Percentiles rank a stretch among this genome's conserved stretches.
Conservation (phyloP, 2,329 filamentous ascomycete species). For the Alternaria longipes region DNA sequence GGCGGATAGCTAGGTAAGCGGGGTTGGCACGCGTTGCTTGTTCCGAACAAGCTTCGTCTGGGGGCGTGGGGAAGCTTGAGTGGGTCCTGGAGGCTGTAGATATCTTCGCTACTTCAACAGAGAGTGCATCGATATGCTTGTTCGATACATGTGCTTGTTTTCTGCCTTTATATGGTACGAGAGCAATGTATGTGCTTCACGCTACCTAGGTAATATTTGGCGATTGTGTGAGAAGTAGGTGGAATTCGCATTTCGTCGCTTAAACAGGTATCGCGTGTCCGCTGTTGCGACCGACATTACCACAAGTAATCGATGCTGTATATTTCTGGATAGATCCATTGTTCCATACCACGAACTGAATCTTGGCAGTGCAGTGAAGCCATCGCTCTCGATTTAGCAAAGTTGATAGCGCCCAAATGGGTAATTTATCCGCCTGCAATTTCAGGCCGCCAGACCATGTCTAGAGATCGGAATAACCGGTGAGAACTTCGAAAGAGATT, state of each 20-base stretch:
- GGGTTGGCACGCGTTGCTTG: slow-evolving; percentile 23
- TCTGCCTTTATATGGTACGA: neutral
- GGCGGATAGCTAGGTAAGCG: slow-evolving; percentile 1
- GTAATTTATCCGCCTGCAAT: neutral
- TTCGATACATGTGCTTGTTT: neutral
- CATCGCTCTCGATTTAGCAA: neutral
- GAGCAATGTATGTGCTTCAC: neutral
- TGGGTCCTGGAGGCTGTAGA: neutral
- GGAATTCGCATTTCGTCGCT: slow-evolving; percentile 10
- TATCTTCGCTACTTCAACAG: neutral
- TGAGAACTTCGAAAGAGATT: neutral
- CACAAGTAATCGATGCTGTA: neutral
- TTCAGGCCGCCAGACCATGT: neutral
- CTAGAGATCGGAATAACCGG: neutral
- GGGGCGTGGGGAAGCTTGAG: slow-evolving; percentile 9
- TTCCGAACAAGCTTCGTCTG: slow-evolving; percentile 28
- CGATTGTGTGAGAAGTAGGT: neutral
- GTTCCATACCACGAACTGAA: neutral
- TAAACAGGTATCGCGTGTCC: slow-evolving; percentile 6
- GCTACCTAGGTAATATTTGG: neutral
- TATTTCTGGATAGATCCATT: neutral
- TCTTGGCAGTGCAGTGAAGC: neutral
- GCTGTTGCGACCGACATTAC: neutral
- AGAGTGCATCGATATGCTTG: neutral
- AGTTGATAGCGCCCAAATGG: neutral